Evolutionary conservation across 495 filamentous ascomycete genomes (phyloP).

Genomic region (Terfezia claveryi): DNA sequence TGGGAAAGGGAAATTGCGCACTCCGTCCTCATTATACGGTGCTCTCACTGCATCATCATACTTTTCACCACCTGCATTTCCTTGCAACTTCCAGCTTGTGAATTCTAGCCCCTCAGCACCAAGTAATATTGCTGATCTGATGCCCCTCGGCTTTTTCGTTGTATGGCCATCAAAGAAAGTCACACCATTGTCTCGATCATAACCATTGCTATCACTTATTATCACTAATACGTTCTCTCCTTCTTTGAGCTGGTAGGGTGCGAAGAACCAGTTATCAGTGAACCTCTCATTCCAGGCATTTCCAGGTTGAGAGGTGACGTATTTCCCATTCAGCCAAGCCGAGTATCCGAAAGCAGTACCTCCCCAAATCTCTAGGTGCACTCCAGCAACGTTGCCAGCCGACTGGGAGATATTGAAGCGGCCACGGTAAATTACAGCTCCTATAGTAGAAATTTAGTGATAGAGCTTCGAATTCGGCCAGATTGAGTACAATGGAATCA

Average conservation of each 20-base stretch:
- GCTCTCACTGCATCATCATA: conserved; percentile 43
- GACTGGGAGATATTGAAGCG: conserved; percentile 28
- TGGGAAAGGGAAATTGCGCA: conserved; percentile 11
- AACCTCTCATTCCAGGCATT: conserved; percentile 3
- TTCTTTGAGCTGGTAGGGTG: conserved; percentile 26
- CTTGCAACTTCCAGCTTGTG: conserved; percentile 52
- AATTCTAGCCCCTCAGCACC: conserved; percentile 22
- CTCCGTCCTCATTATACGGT: conserved; percentile 55
- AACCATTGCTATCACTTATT: conserved; percentile 45
- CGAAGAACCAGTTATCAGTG: conserved; percentile 25
- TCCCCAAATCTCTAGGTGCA: conserved; percentile 7
- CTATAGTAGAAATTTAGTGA: neutral
- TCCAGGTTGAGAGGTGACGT: conserved; percentile 26
- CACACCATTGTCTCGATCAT: conserved; percentile 34
- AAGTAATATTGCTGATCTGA: conserved; percentile 36
- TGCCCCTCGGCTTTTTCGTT: conserved; percentile 42
- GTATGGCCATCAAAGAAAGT: conserved; percentile 11
- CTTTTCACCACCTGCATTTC: conserved; percentile 52
- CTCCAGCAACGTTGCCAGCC: conserved; percentile 20
- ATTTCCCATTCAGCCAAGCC: conserved; percentile 26
- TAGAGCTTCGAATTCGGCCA: neutral
- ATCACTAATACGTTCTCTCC: conserved; percentile 39
- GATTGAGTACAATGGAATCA: conserved; percentile 16
- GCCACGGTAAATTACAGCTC: conserved; percentile 32
- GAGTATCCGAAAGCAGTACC: conserved; percentile 26